These are phyloP conservation scores for Astrephomene gubernaculifera DNA, from an alignment of 139 green algal species.

Conservation along the genomic window DNA sequence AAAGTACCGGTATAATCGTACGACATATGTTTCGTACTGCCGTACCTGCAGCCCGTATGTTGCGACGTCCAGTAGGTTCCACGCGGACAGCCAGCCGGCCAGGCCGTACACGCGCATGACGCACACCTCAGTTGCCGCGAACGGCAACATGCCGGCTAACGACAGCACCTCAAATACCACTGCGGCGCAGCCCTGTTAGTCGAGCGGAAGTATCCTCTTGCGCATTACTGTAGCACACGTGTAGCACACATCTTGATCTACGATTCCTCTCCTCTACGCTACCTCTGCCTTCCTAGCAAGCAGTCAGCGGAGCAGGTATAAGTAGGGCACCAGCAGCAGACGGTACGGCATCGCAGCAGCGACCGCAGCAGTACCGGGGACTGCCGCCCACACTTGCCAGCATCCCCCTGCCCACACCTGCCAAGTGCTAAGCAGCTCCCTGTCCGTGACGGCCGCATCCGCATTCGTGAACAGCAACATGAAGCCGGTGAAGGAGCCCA, in stretches of 20 bases:
- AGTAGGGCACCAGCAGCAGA: too few relatives aligned
- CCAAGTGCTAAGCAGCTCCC: conserved; percentile 54
- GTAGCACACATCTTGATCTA: too few relatives aligned
- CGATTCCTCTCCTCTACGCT: too few relatives aligned
- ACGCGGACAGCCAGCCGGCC: conserved; percentile 55
- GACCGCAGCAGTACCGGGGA: too few relatives aligned
- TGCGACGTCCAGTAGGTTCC: conserved; percentile 66
- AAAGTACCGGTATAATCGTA: too few relatives aligned
- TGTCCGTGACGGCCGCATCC: conserved; percentile 40
- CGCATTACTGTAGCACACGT: too few relatives aligned
- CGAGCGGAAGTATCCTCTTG: not conserved
- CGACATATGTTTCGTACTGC: too few relatives aligned
- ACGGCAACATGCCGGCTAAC: conserved; percentile 63
- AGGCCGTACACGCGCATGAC: conserved; percentile 58
- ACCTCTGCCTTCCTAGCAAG: too few relatives aligned
- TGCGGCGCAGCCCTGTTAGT: conserved; percentile 36
- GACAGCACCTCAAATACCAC: conserved; percentile 41
- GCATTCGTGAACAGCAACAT: conserved; percentile 64
- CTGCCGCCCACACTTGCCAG: too few relatives aligned
- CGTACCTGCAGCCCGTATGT: conserved; percentile 62
- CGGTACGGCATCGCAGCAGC: too few relatives aligned
- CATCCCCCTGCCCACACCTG: too few relatives aligned
- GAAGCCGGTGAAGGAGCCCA: conserved; percentile 65
- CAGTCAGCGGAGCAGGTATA: too few relatives aligned
- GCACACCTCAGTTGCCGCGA: conserved; percentile 60